Evolutionary conservation across 2,329 filamentous ascomycete genomes (phyloP), one percentile per base, ranked within the genome.

Genomic region (Aspergillus latus): DNA sequence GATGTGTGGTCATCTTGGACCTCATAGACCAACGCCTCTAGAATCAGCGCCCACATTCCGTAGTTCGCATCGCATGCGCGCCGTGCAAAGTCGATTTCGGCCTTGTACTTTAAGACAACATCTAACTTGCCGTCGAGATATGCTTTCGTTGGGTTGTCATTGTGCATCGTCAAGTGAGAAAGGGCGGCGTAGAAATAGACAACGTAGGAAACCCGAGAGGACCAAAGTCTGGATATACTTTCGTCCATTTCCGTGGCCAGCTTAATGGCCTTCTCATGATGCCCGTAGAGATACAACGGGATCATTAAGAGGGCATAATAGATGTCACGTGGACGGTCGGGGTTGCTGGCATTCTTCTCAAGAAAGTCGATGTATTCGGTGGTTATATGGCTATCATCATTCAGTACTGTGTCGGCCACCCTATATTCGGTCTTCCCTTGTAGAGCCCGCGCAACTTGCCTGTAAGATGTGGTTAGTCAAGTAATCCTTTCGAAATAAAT

Each of bases 11-110:
- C 75, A 9, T 70, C 70, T 10, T 70, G 73, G 26, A 80, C 66
- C 51, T 87, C 84, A 26, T 72, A 75, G 5, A 85, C 66, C 50
- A 84, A 76, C 2, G 82, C 84, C 42, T 82, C 77, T 7, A 88
- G 69, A 6, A 87, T 66, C 40, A 80, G 71, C 1, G 82, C 76
- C 80, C 82, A 86, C 59, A 80, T 78, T 15, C 78, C 74, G 64
- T 86, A 87, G 62, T 87, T 87, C 61, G 81, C 77, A 59, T 84
- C 78, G 57, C 82, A 86, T 52, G 81, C 74, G 15, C 70, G 69
- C 39, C 80, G 76, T 51, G 79, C 81, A 37, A 77, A 72, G 58
- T 84, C 79, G 34, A 87, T 79, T 57, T 79, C 75, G 7, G 76
- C 74, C 57, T 82, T 79, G 59, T 82, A 82, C 8, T 74, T 68